Evolutionary conservation across 192 early-diverging fungal genomes (phyloP), one percentile per base, ranked within the genome.

Genomic region (Hyaloraphidium curvatum): DNA sequence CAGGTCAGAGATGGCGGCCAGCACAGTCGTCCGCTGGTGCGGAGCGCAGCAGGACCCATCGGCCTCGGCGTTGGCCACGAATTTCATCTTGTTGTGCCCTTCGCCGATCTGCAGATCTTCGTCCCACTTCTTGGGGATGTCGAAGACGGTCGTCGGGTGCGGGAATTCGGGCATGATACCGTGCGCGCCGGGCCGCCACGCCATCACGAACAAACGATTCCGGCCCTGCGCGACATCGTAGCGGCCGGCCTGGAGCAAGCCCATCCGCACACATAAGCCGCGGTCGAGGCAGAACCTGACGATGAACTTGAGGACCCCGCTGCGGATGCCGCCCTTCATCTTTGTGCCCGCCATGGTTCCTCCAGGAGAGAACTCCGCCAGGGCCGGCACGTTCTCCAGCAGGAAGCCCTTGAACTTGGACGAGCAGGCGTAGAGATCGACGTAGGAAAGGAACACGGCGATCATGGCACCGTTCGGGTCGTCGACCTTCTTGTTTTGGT

Each of bases 281-380:
- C 4, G 23, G 31, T 21, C 69, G 1, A 76, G 77, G 22, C 79
- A 54, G 27, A 66, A 61, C 4, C 79, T 67, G 27, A 83, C 37
- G 28, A 83, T 80, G 39, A 81, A 78, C 63, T 80, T 80, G 31
- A 81, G 56, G 48, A 78, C 69, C 2, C 76, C 75, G 69, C 75
- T 75, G 26, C 70, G 62, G 52, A 78, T 72, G 0, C 74, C 77
- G 28, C 77, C 76, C 35, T 60, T 58, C 26, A 80, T 67, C 16
- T 56, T 56, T 23, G 55, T 58, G 3, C 76, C 75, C 13, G 60
- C 62, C 52, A 75, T 74, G n/a, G 66, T 62, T 5, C 76, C 77
- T 5, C 77, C 79, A n/a, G 78, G 63, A 3, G 55, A 59, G 58
- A 72, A 81, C 43, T 50, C 52, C 3, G 74, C 31, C 58, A 83